Evolutionary conservation across 140 eudicot species (phyloP).

Genomic region (Flaveria floridana): DNA sequence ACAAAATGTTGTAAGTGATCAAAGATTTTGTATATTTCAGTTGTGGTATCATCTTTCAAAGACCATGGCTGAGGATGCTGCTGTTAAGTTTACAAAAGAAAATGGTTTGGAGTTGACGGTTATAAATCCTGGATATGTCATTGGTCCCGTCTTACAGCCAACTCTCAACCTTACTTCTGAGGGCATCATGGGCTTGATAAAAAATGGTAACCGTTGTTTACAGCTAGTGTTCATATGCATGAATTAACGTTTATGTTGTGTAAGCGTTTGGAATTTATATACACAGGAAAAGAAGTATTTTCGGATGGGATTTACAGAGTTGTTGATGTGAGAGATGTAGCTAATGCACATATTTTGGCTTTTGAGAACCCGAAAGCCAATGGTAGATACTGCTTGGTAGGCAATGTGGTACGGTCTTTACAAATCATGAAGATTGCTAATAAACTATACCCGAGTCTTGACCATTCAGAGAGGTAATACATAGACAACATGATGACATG

Average conservation of each 20-base stretch:
- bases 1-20: constrained; percentile 11
- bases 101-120: constrained; percentile 48
- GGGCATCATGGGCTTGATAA: constrained; percentile 33
- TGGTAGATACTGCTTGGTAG: constrained; percentile 51
- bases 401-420: constrained; percentile 25
- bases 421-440: constrained; percentile 32
- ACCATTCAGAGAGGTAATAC: constrained; percentile 37
- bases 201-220: constrained; percentile 23
- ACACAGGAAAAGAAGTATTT: constrained; percentile 34
- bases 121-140: constrained; percentile 42
- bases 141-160: constrained; percentile 56
- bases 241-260: neutral
- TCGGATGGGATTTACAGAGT: constrained; percentile 32
- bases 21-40: constrained; percentile 24
- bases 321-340: constrained; percentile 69
- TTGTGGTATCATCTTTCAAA: constrained; percentile 45
- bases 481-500: neutral
- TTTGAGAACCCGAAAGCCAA: constrained; percentile 48
- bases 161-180: constrained; percentile 40
- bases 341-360: constrained; percentile 51
- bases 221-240: neutral
- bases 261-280: neutral
- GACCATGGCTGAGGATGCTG: constrained; percentile 52
- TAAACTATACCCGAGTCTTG: constrained; percentile 39
- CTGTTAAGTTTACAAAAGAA: constrained; percentile 44